Evolutionary conservation across 1,139 yeast species (phyloP), one percentile per base, ranked within the genome.

Genomic region (Zygosaccharomyces sapae): DNA sequence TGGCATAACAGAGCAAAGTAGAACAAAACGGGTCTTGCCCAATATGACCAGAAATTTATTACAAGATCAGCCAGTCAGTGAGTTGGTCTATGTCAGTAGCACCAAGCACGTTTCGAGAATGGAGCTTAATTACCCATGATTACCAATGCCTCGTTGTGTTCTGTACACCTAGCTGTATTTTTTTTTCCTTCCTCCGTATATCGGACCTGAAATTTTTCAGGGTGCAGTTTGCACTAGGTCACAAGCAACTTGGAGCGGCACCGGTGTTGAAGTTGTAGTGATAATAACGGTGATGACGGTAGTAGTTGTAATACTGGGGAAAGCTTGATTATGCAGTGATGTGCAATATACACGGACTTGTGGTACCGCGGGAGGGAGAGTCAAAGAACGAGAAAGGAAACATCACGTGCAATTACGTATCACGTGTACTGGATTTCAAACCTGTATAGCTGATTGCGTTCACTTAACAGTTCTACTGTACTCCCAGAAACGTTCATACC

Each of bases 191-290:
- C 38, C 19, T 35, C 41, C 45, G 45, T n/a, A 18, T 33, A 24
- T 24, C 41, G 42, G 34, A 37, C 37, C 41, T 29, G 41, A 38
- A 43, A 36, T 38, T 49, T 49, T 49, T 47, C 53, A 47, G 53
- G 53, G 53, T 49, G 53, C 53, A 49, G 45, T 49, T 49, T 24
- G 20, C 33, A 29, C 10, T 38, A 38, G 19, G 31, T 16, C 16
- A 16, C 16, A 16, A 16, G 16, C 16, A 16, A 16, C 16, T 16
- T 16, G 12, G n/a, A 27, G 31, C 31, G 31, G 31, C 9, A 27
- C 31, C 31, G 31, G 31, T 16, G 16, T 16, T 16, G 16, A 16
- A 16, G 16, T 16, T 16, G 16, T 16, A 16, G 16, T 16, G 16
- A 16, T 16, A 16, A 16, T 16, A 16, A 16, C 16, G 16, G 16